These are phyloP conservation scores for Podochytrium sp. DNA, from an alignment of 192 early-diverging fungal species.

Conservation along the genomic window DNA sequence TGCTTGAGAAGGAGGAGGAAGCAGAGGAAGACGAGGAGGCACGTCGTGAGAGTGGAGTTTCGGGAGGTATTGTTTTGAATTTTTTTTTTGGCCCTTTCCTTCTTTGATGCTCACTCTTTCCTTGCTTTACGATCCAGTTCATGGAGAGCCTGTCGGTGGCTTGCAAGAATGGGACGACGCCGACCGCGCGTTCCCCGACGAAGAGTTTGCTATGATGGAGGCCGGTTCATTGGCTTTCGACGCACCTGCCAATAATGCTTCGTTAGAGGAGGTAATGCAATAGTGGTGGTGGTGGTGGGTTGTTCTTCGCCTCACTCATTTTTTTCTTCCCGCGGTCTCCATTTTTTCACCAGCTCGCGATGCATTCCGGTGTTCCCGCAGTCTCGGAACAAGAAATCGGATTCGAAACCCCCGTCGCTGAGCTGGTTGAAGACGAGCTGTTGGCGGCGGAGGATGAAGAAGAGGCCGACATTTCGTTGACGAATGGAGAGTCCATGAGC, in stretches of 20 bases:
- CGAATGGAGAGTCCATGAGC: conserved; percentile 38
- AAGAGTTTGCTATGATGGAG: conserved; percentile 3
- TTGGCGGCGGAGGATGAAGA: conserved; percentile 2
- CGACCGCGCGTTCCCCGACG: conserved; percentile 19
- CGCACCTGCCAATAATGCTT: neutral
- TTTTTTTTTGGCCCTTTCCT: too few relatives aligned
- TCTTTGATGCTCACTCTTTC: too few relatives aligned
- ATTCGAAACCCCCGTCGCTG: neutral
- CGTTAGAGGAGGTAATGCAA: neutral
- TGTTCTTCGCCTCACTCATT: too few relatives aligned
- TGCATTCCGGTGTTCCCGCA: neutral
- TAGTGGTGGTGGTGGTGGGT: neutral
- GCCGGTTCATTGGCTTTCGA: conserved; percentile 12
- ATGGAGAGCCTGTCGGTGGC: neutral
- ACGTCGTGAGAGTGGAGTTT: too few relatives aligned
- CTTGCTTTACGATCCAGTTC: neutral
- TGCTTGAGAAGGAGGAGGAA: conserved; percentile 5
- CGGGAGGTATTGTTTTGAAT: too few relatives aligned
- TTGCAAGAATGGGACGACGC: neutral
- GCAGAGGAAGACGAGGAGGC: neutral
- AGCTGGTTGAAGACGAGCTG: conserved; percentile 19
- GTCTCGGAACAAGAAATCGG: neutral
- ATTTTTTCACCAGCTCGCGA: neutral
- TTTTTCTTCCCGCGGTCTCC: too few relatives aligned
- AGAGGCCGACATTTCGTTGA: conserved; percentile 18